phyloP scores from a whole-genome alignment of 2,329 filamentous ascomycete species.

The Fusarium camptoceras region DNA sequence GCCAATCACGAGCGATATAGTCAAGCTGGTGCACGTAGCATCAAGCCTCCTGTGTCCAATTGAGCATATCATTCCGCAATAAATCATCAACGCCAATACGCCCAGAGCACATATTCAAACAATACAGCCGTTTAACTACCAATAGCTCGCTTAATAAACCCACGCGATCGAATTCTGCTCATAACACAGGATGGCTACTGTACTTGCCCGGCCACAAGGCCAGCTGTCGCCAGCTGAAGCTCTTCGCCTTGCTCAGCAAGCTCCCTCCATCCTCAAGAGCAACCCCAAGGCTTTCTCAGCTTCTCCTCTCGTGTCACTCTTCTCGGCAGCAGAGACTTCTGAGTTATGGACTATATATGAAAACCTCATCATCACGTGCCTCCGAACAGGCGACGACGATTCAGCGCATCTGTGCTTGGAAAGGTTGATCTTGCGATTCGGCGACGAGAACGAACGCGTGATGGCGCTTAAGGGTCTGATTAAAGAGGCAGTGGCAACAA shows the following conservation, averaged over 20 bases:
- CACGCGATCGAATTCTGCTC: constrained; percentile 12
- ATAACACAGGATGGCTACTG: constrained; percentile 58
- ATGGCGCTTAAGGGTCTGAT: constrained; percentile 86
- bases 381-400: constrained; percentile 85
- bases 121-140: background rate
- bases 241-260: constrained; percentile 70
- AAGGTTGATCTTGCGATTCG: constrained; percentile 83
- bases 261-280: constrained; percentile 66
- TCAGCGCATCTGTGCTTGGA: constrained; percentile 81
- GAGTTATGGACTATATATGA: constrained; percentile 90
- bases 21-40: constrained; percentile 19
- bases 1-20: constrained; percentile 36
- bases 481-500: constrained; percentile 82
- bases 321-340: constrained; percentile 73
- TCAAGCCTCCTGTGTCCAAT: constrained; percentile 40
- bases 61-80: constrained; percentile 27
- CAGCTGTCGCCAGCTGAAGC: constrained; percentile 67
- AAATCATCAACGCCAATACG: constrained; percentile 12
- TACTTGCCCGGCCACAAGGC: constrained; percentile 67
- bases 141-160: background rate
- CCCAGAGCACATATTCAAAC: background rate
- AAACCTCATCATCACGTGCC: constrained; percentile 84
- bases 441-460: constrained; percentile 83
- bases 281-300: constrained; percentile 66
- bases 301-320: constrained; percentile 65